phyloP scores from a whole-genome alignment of 164 flowering plant species.

The Dillenia turbinata region DNA sequence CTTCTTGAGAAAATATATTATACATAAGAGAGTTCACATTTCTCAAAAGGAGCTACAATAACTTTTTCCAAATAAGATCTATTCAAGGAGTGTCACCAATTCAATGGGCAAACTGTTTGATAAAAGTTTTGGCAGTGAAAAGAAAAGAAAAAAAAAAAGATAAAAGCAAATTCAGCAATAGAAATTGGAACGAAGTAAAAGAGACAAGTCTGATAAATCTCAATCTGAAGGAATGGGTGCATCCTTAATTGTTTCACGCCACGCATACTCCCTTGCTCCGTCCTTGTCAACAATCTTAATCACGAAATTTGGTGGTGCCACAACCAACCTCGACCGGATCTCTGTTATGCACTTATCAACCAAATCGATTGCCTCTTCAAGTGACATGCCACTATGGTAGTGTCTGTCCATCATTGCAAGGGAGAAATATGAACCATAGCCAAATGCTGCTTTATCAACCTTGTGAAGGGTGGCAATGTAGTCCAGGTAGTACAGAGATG shows the following conservation, averaged over 20 bases:
- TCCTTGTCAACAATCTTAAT: constrained; percentile 96
- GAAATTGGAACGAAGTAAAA: too few species aligned
- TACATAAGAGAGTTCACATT: too few species aligned
- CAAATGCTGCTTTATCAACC: constrained; percentile 94
- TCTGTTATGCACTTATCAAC: constrained; percentile 90
- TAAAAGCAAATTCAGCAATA: too few species aligned
- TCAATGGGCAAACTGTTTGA: too few species aligned
- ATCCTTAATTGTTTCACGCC: constrained; percentile 79
- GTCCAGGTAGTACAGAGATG: constrained; percentile 88
- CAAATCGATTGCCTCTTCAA: constrained; percentile 82
- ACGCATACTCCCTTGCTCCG: constrained; percentile 86
- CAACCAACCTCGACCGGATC: constrained; percentile 82
- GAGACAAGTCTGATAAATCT: not conserved
- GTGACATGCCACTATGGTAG: constrained; percentile 79
- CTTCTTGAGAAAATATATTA: too few species aligned
- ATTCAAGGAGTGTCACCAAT: too few species aligned
- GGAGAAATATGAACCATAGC: constrained; percentile 88
- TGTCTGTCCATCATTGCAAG: constrained; percentile 95
- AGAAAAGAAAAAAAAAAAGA: too few species aligned
- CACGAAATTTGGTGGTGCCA: constrained; percentile 94
- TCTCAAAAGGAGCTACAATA: too few species aligned
- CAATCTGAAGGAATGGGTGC: constrained; percentile 27
- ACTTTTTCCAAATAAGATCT: too few species aligned
- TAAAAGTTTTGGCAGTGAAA: too few species aligned
- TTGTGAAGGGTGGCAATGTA: constrained; percentile 97